A percentile compares a stretch with the other conserved stretches of the same genome.
Conservation (phyloP, 1,284 basidiomycete species). For the Naganishia albida region DNA sequence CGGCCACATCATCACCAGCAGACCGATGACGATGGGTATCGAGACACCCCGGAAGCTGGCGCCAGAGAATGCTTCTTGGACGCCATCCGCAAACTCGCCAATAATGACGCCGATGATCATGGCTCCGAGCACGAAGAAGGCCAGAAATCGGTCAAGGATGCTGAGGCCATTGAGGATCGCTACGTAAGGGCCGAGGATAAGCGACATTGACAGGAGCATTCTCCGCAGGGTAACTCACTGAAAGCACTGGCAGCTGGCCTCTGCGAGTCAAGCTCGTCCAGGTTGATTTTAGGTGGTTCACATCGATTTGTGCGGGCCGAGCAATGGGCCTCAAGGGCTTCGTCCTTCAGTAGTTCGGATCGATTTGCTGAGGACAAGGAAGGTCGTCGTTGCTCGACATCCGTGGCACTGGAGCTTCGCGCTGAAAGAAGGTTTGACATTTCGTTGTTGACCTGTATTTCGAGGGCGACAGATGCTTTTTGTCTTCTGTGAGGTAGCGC, state of each 20-base stretch:
- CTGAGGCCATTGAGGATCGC: conserved; percentile 49
- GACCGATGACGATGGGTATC: conserved; percentile 71
- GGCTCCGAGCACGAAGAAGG: conserved; percentile 68
- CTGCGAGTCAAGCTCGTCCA: conserved; percentile 7
- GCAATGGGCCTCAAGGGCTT: conserved; percentile 9
- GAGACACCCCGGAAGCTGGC: conserved; percentile 49
- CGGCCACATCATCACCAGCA: conserved; percentile 91
- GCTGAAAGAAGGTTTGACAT: background rate
- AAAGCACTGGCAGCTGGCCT: conserved; percentile 26
- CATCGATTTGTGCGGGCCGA: conserved; percentile 11
- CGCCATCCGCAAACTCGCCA: conserved; percentile 58
- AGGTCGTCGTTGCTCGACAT: background rate
- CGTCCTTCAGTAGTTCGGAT: conserved; percentile 12
- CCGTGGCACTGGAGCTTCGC: no score
- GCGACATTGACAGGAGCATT: background rate
- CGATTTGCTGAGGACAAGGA: conserved; percentile 8
- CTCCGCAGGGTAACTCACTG: conserved; percentile 10
- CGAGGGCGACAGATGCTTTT: no score
- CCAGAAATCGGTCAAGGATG: conserved; percentile 67
- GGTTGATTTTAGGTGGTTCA: conserved; percentile 9
- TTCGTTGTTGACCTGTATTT: background rate
- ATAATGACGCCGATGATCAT: conserved; percentile 81
- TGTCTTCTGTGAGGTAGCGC: no score
- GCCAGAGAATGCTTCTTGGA: conserved; percentile 39
- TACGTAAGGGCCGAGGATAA: conserved; percentile 10